Base-by-base conservation (phyloP, 225 moss, liverwort and hornwort genomes). In the Bryum argenteum region DNA sequence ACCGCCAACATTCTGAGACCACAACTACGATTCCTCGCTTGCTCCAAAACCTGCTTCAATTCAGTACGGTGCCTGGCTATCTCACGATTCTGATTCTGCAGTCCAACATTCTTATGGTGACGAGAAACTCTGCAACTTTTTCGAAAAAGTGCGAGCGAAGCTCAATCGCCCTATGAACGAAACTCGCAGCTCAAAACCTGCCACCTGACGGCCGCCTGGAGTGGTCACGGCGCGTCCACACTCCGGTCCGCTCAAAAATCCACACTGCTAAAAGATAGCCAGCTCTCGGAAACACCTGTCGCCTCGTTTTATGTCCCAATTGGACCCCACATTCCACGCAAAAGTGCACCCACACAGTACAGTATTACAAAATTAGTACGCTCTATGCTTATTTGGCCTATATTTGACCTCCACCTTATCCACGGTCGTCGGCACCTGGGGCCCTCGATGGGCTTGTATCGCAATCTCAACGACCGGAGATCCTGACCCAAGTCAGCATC, bases 361-460 rank as follows among this genome's bases (percentile, higher is more conserved):
- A 48, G 54, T 54, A 20, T 11, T 20, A 4, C 21, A 21, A 21
- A 17, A 48, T 57, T 65, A 37, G 47, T 57, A 57, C 19, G 3
- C 7, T 33, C 7, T 6, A 33, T 33, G 33, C 33, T 33, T 33
- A 20, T 57, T 47, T 74, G 65, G 44, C 74, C 74, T 57, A 26
- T 19, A 65, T 37, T 66, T 61, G 39, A 8, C 43, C 18, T 20
- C 33, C 55, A 73, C 66, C 84, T 80, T 84, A 84, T 84, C 84
- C 77, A 21, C 8, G 50, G 44, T 55, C 50, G 45, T 77, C 73
- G 74, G 71, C 58, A 70, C 67, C 71, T 75, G 55, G 70, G 77
- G 45, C 61, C 72, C 58, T 67, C 58, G 37, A 61, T 59, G n/a
- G n/a, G n/a, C n/a, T n/a, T n/a, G 19, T 48, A 11, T 42, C 60